Evolutionary conservation across 1,139 yeast species (phyloP), one percentile per base, ranked within the genome.

Genomic region (Blastobotrys serpentis): DNA sequence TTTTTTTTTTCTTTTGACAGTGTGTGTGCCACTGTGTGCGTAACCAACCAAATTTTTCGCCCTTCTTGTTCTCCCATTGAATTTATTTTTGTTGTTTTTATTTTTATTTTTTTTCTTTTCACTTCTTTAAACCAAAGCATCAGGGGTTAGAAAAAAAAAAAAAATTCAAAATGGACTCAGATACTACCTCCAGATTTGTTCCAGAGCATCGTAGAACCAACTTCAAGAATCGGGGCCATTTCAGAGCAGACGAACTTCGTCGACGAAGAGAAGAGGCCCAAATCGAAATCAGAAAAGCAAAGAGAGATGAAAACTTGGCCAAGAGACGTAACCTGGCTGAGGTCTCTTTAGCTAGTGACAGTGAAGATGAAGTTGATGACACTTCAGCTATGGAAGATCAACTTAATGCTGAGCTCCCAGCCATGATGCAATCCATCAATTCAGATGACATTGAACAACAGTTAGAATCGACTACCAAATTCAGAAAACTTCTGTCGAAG

Each of bases 191-290:
- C 61, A 84, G 92, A 72, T 92, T 87, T 70, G 87, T 92, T 52
- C 98, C 98, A 44, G 98, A 92, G 70, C 94, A 92, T 70, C 88
- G 98, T 71, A 88, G 97, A 71, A 89, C 98, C 45, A 88, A 86
- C 67, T 92, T 87, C 75, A 92, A 94, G 69, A 92, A 92, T 75
- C 87, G 90, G 68, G 90, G 95, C 56, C 82, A 95, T 66, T 94
- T 94, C 68, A 86, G 86, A 65, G 88, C 90, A 54, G 98, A 92
- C 68, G 98, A 92, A 74, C 81, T 92, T 61, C 86, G 98, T 72
- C 89, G 98, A 70, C 85, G 98, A 69, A 85, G 98, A 69, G 98
- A 92, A 69, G 95, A 87, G 55, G 97, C 92, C 64, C 98, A 90
- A 71, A 95, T 94, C 55, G 98, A 90, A 68, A 78, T 92, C 65